phyloP scores from a whole-genome alignment of 2,329 filamentous ascomycete species.

The Fusarium sp. region DNA sequence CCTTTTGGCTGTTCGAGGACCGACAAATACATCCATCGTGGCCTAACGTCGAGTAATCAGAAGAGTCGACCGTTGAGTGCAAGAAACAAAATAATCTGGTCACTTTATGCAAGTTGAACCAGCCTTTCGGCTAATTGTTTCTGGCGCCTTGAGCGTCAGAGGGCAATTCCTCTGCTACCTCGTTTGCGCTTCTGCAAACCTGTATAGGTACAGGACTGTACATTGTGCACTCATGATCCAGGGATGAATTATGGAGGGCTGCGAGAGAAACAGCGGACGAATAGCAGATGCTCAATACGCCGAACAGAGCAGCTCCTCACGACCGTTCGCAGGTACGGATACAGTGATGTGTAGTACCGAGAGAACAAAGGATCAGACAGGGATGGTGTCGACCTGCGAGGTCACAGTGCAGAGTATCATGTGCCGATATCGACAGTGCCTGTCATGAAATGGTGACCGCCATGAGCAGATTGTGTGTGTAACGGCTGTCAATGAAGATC shows the following conservation, averaged over 20 bases:
- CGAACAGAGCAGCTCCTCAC: constrained; percentile 30
- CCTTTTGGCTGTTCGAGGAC: constrained; percentile 16
- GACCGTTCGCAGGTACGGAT: constrained; percentile 31
- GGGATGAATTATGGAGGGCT: constrained; percentile 26
- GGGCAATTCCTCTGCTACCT: background rate
- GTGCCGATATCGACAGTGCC: constrained; percentile 27
- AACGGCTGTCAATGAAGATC: constrained; percentile 36
- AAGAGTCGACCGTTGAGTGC: background rate
- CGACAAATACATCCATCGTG: constrained; percentile 28
- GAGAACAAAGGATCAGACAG: constrained; percentile 26
- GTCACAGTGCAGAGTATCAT: constrained; percentile 41
- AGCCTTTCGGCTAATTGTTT: background rate
- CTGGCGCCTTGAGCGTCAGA: background rate
- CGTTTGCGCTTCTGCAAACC: constrained; percentile 34
- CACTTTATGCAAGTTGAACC: background rate
- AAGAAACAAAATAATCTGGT: background rate
- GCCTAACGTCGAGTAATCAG: background rate
- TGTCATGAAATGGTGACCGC: constrained; percentile 37
- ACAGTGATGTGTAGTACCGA: background rate
- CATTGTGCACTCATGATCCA: constrained; percentile 22
- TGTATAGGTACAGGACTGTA: constrained; percentile 43
- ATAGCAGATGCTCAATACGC: constrained; percentile 27
- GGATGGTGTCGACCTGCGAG: constrained; percentile 16
- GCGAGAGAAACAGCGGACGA: constrained; percentile 42
- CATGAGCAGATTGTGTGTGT: constrained; percentile 30